Evolutionary conservation across 495 filamentous ascomycete genomes (phyloP), one percentile per base, ranked within the genome.

Genomic region (Hyaloscypha bicolor): DNA sequence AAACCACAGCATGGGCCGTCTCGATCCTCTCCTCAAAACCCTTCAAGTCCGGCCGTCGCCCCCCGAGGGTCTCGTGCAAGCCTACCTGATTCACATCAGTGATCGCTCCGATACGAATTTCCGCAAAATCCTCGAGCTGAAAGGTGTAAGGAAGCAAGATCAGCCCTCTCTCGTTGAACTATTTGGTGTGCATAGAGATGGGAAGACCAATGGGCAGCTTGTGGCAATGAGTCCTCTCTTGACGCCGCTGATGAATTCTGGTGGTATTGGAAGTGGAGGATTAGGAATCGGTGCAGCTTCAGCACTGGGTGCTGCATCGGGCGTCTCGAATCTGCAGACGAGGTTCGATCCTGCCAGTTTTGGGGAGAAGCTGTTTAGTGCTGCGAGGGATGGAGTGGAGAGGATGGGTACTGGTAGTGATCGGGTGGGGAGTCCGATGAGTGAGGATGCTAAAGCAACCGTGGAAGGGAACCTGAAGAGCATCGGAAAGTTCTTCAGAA

Each of bases 11-110:
- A 94, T 95, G 83, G 86, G 87, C 37, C 93, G 93, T 70, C 87
- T 98, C 67, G 94, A 97, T 77, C 89, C 91, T 0, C 86, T 99
- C 51, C 90, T 98, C 71, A 99, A 99, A 76, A 98, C 95, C 1
- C 87, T 99, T 9, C 95, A 99, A 79, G 96, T 99, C 25, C 92
- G 93, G 19, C 88, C 93, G 29, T 91, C 88, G 12, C 96, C 95
- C 1, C 87, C 93, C 2, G 95, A 99, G 80, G 95, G 92, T 6
- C 88, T 99, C 33, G 93, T 98, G 3, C 95, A 97, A 79, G 96
- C 94, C 56, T 99, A 99, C 77, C 87, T 98, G 37, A 92, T 96
- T 75, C 92, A 97, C 79, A 93, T 98, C 69, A 92, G 88, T 72
- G 93, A 97, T 80, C 86, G 87, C 58, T 93, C 90, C 76, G 92